These are phyloP conservation scores for Monilinia vaccinii-corymbosi DNA, from an alignment of 2,329 filamentous ascomycete genomes.

Conservation along the genomic window DNA sequence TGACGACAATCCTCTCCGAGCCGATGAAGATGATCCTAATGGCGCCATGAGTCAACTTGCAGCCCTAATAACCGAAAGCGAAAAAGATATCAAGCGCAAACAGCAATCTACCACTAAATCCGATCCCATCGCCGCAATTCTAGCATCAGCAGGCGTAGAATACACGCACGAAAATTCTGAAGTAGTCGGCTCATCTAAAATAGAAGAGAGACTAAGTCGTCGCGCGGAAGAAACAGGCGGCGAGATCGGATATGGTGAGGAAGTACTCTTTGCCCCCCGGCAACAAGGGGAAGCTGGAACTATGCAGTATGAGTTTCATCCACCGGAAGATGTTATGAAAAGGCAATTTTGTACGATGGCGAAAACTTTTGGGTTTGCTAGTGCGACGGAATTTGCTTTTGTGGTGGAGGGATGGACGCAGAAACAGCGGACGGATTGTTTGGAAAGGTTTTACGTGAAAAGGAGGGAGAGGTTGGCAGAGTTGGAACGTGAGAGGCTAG, in stretches of 20 bases:
- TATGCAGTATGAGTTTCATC: slow-evolving; percentile 37
- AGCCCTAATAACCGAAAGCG: slow-evolving; percentile 44
- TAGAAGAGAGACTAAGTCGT: slow-evolving; percentile 78
- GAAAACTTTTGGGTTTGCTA: slow-evolving; percentile 63
- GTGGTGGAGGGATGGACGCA: slow-evolving; percentile 88
- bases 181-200: slow-evolving; percentile 81
- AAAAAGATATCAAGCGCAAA: slow-evolving; percentile 32
- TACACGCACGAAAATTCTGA: slow-evolving; percentile 97
- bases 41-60: slow-evolving; percentile 67
- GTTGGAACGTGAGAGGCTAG: not conserved
- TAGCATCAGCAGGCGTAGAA: slow-evolving; percentile 78
- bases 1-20: slow-evolving; percentile 35
- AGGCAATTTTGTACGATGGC: slow-evolving; percentile 93
- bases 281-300: slow-evolving; percentile 18
- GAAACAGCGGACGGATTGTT: slow-evolving; percentile 65
- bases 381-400: slow-evolving; percentile 75
- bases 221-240: slow-evolving; percentile 43
- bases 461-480: slow-evolving; percentile 34
- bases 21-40: slow-evolving; percentile 42
- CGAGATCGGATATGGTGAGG: slow-evolving; percentile 40
- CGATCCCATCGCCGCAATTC: slow-evolving; percentile 81
- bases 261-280: slow-evolving; percentile 47
- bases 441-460: slow-evolving; percentile 71
- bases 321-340: slow-evolving; percentile 62
- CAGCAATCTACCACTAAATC: slow-evolving; percentile 36